Conservation (phyloP, 495 filamentous ascomycete genomes). For the Talaromyces proteolyticus region DNA sequence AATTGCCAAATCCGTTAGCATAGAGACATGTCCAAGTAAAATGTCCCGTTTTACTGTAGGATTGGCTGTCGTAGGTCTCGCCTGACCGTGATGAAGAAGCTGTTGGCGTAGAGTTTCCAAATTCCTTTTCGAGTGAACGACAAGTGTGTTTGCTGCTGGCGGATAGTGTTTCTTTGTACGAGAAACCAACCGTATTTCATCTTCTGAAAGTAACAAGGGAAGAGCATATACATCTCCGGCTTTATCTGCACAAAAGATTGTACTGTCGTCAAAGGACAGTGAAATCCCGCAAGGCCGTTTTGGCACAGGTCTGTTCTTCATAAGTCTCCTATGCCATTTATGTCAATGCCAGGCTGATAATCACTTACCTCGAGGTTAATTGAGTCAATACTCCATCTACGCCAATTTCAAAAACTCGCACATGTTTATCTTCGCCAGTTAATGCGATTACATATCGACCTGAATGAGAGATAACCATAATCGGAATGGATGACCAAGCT, state of each 20-base stretch:
- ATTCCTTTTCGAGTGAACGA: slow-evolving; percentile 82
- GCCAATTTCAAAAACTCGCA: slow-evolving; percentile 71
- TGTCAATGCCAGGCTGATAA: background rate
- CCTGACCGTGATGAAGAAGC: slow-evolving; percentile 30
- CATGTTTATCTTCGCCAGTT: slow-evolving; percentile 83
- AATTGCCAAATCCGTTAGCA: slow-evolving; percentile 70
- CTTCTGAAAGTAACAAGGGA: slow-evolving; percentile 58
- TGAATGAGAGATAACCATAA: slow-evolving; percentile 51
- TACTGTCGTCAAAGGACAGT: slow-evolving; percentile 59
- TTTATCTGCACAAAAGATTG: slow-evolving; percentile 81
- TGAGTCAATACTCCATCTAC: slow-evolving; percentile 54
- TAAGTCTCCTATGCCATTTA: background rate
- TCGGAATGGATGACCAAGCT: slow-evolving; percentile 44
- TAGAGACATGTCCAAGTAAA: slow-evolving; percentile 87
- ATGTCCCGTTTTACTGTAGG: slow-evolving; percentile 64
- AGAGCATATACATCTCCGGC: slow-evolving; percentile 93
- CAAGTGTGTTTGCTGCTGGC: slow-evolving; percentile 62
- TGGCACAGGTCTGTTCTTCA: slow-evolving; percentile 65
- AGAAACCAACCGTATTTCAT: slow-evolving; percentile 14
- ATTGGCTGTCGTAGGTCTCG: slow-evolving; percentile 37
- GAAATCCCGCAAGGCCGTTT: slow-evolving; percentile 76
- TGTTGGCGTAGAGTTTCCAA: slow-evolving; percentile 70
- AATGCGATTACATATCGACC: slow-evolving; percentile 65
- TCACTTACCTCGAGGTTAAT: slow-evolving; percentile 63
- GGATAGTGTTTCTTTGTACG: slow-evolving; percentile 28